These are phyloP conservation scores for Spencermartinsiella ligniputridi DNA, from an alignment of 1,139 yeast genomes.

Conservation along the genomic window DNA sequence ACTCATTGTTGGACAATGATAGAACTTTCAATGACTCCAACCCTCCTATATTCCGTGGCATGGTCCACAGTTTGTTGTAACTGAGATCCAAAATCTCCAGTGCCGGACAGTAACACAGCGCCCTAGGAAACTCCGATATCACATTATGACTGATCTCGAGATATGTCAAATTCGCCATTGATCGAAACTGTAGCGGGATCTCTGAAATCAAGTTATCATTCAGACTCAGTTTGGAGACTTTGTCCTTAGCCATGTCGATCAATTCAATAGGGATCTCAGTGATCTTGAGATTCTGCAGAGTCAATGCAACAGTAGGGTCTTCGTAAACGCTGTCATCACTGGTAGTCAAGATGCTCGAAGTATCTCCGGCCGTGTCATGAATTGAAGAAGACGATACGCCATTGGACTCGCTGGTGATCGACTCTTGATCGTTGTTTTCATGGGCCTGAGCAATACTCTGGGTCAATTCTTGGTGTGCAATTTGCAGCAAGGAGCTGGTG, in stretches of 20 bases:
- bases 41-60: constrained; percentile 40
- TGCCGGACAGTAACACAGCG: constrained; percentile 37
- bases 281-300: constrained; percentile 35
- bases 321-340: constrained; percentile 14
- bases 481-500: constrained; percentile 15
- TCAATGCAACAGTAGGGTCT: constrained; percentile 21
- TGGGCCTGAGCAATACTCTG: constrained; percentile 6
- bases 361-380: constrained; percentile 1
- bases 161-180: constrained; percentile 49
- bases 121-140: constrained; percentile 50
- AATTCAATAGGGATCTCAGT: constrained; percentile 37
- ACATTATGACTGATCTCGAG: constrained; percentile 64
- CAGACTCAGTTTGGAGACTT: constrained; percentile 50
- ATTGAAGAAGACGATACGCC: neutral
- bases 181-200: constrained; percentile 47
- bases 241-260: constrained; percentile 37
- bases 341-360: constrained; percentile 3
- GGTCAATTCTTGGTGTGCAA: constrained; percentile 21
- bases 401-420: neutral
- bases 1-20: constrained; percentile 58
- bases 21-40: constrained; percentile 46
- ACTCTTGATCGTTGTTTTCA: constrained; percentile 4
- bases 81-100: constrained; percentile 70
- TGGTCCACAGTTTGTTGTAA: constrained; percentile 46
- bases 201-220: constrained; percentile 47